These are phyloP conservation scores for Scopulariopsis brevicaulis DNA, from an alignment of 2,329 filamentous ascomycete species.

Conservation along the genomic window DNA sequence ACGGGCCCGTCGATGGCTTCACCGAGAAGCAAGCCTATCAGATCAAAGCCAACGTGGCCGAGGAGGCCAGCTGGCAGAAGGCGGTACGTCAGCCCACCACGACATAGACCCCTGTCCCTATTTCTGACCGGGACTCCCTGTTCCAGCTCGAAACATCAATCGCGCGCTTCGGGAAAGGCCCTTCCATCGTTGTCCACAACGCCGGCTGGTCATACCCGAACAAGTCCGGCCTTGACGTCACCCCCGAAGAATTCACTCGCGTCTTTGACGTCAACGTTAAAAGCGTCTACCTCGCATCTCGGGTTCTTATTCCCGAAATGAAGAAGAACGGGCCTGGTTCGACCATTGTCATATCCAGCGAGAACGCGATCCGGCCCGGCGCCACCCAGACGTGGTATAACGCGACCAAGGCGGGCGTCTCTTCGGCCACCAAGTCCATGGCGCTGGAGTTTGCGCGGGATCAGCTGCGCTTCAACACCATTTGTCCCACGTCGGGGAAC, in stretches of 20 bases:
- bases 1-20: conserved; percentile 8
- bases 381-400: conserved; percentile 6
- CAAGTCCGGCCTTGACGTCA: conserved; percentile 4
- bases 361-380: conserved; percentile 3
- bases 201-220: conserved; percentile 4
- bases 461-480: conserved; percentile 6
- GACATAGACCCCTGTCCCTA: not conserved
- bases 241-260: conserved; percentile 4
- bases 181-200: conserved; percentile 4
- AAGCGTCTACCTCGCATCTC: conserved; percentile 5
- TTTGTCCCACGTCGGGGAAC: conserved; percentile 5
- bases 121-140: not conserved
- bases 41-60: conserved; percentile 10
- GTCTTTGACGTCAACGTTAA: conserved; percentile 7
- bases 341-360: conserved; percentile 4
- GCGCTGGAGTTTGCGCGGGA: conserved; percentile 6
- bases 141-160: conserved; percentile 8
- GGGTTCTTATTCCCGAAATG: conserved; percentile 6
- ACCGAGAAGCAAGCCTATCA: conserved; percentile 10
- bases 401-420: conserved; percentile 6
- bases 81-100: conserved; percentile 4
- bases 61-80: conserved; percentile 9
- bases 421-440: conserved; percentile 5
- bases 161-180: conserved; percentile 5
- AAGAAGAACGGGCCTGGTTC: conserved; percentile 6